phyloP scores from a whole-genome alignment of 2,329 filamentous ascomycete species.

The Furcasterigmium sp. region DNA sequence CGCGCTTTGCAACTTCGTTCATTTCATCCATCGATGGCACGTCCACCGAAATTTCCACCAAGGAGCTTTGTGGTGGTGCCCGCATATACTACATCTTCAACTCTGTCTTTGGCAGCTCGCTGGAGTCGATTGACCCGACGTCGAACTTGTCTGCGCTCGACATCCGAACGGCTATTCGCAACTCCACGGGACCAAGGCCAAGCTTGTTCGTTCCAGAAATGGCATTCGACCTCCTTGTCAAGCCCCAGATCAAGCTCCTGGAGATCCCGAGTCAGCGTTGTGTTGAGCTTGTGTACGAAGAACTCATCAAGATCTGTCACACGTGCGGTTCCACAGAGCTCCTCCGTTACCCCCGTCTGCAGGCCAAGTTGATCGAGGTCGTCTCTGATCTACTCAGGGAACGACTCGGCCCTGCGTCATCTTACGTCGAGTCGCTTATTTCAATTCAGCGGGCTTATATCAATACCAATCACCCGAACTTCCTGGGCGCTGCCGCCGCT shows the following conservation, averaged over 20 bases:
- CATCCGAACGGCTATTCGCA: slow-evolving; percentile 94
- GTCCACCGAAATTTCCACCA: slow-evolving; percentile 96
- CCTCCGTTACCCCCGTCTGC: slow-evolving; percentile 82
- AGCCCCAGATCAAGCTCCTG: slow-evolving; percentile 95
- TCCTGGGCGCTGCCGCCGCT: slow-evolving; percentile 89
- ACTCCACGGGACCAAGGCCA: slow-evolving; percentile 91
- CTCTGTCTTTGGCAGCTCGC: slow-evolving; percentile 92
- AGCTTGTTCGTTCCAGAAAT: slow-evolving; percentile 97
- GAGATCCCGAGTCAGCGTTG: slow-evolving; percentile 94
- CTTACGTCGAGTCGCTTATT: slow-evolving; percentile 93
- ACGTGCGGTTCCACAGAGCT: slow-evolving; percentile 96
- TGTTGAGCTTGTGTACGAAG: slow-evolving; percentile 96
- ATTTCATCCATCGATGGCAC: slow-evolving; percentile 98
- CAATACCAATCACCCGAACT: slow-evolving; percentile 99
- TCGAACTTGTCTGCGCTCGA: slow-evolving; percentile 91
- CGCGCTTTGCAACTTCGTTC: slow-evolving; percentile 93
- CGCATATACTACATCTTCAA: slow-evolving; percentile 99
- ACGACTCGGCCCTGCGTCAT: slow-evolving; percentile 80
- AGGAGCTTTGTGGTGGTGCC: slow-evolving; percentile 91
- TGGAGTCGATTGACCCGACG: slow-evolving; percentile 94
- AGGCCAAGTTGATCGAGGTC: slow-evolving; percentile 96
- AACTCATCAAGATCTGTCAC: slow-evolving; percentile 98
- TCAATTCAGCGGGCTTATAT: slow-evolving; percentile 97
- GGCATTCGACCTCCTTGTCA: slow-evolving; percentile 94
- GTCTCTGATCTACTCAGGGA: slow-evolving; percentile 94